Evolutionary conservation across 208 protist species (phyloP).

Genomic region (Trypanosoma avium): DNA sequence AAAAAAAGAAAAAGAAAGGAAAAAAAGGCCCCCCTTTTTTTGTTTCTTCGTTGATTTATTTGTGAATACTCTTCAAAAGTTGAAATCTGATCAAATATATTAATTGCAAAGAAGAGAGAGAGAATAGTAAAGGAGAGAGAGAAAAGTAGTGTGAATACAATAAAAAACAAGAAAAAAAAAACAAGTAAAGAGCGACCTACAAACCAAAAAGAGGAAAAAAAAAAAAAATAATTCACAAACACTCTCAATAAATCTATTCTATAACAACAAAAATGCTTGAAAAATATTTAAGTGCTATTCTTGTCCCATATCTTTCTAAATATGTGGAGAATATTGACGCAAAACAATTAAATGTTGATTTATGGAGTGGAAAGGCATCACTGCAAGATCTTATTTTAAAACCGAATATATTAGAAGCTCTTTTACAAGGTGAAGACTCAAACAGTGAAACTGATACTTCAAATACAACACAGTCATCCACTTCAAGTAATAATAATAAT

Average conservation of each 20-base stretch:
- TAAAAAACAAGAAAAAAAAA: not conserved
- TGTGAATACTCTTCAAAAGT: not conserved
- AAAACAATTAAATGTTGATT: constrained; percentile 68
- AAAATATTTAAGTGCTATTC: constrained; percentile 73
- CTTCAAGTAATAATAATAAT: not conserved
- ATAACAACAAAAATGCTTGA: constrained; percentile 61
- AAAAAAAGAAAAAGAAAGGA: constrained; percentile 1
- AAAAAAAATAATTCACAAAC: not conserved
- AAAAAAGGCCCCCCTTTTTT: not conserved
- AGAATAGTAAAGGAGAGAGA: not conserved
- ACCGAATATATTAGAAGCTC: constrained; percentile 53
- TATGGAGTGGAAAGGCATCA: constrained; percentile 83
- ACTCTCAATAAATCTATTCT: not conserved
- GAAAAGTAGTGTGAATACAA: not conserved
- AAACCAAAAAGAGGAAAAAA: not conserved
- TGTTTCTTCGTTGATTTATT: constrained; percentile 11
- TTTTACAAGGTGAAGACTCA: constrained; percentile 36
- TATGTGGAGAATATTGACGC: constrained; percentile 87
- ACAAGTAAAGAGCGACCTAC: not conserved
- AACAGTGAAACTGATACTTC: constrained; percentile 9
- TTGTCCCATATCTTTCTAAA: constrained; percentile 84
- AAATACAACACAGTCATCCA: not conserved
- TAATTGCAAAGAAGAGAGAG: not conserved
- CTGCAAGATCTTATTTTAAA: constrained; percentile 79
- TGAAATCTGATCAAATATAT: too few species aligned